Base-by-base conservation (phyloP, 108 stramenopile species). In the Pseudonitzschia delicatissima region DNA sequence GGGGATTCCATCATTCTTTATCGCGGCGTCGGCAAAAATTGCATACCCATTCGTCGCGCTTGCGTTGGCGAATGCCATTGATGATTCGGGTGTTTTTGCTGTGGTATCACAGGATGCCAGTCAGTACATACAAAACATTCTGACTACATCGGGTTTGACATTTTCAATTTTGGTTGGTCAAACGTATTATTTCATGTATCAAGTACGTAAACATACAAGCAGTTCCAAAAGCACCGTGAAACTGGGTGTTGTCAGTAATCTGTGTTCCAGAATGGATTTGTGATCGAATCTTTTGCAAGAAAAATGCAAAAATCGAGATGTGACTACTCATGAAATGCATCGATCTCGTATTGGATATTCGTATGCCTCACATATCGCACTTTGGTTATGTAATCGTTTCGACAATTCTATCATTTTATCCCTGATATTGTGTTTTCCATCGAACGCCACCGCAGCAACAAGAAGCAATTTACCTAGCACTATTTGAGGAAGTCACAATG, bases 61-160 rank as follows among this genome's bases (percentile, higher is more conserved):
- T 26, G 35, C 12, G 27, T 52, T 92, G 32, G 85, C 87, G 9
- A 67, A 68, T 45, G 40, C 84, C 2, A 88, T 94, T 29, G 78
- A 90, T 44, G 89, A 91, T 70, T 53, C 87, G 2, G 92, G 86
- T 4, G 84, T 86, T 9, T 89, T 91, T 67, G 82, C 82, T 23
- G 91, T 92, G 20, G 77, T 95, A 15, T 66, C 86, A 28, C 79
- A 87, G 48, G 94, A 95, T 73, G 76, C 76, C 1, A 83, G 82
- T 15, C 94, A 95, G 60, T 95, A 85, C 64, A 84, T 95, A 59
- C 94, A 95, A 77, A 95, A 92, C 67, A 86, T 92, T 59, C 62
- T 95, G 25, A 90, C 86, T 1, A 80, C 85, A 0, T 76, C 76
- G 2, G 87, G 89, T 13, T 64, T 95, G 13, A 85, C 84, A 33